Percentiles rank a stretch among this genome's conserved stretches.
These are phyloP conservation scores for Penicillium robsamsonii DNA, from an alignment of 495 filamentous ascomycete genomes.

Conservation along the genomic window DNA sequence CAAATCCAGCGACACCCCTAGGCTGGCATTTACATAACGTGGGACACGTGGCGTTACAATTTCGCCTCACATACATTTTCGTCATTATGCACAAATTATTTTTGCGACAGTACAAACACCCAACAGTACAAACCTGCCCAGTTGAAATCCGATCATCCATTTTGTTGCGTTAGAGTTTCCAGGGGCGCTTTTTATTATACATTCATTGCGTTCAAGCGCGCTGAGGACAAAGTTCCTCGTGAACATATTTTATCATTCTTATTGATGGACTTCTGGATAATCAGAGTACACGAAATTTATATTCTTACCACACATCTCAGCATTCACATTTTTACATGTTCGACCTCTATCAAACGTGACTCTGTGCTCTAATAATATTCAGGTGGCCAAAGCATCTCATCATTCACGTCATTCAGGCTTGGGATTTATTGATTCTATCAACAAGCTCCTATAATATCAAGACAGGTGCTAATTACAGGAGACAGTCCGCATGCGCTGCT, in stretches of 20 bases:
- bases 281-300: neutral
- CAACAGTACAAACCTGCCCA: no score
- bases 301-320: neutral
- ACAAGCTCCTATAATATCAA: neutral
- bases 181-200: neutral
- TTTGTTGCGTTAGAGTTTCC: slow-evolving; percentile 5
- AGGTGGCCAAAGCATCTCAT: neutral
- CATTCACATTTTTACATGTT: neutral
- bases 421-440: neutral
- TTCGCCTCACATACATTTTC: neutral
- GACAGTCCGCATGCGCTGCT: neutral
- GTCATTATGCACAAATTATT: neutral
- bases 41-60: neutral
- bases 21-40: neutral
- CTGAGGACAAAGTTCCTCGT: neutral
- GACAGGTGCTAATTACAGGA: neutral
- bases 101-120: neutral
- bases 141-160: neutral
- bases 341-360: neutral
- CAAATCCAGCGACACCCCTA: neutral
- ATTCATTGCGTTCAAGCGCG: slow-evolving; percentile 17
- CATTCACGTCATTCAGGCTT: neutral
- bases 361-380: neutral
- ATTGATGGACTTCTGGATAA: neutral
- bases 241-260: neutral